Evolutionary conservation across 352 stramenopile species (phyloP).

Genomic region (Pythium phragmitis): DNA sequence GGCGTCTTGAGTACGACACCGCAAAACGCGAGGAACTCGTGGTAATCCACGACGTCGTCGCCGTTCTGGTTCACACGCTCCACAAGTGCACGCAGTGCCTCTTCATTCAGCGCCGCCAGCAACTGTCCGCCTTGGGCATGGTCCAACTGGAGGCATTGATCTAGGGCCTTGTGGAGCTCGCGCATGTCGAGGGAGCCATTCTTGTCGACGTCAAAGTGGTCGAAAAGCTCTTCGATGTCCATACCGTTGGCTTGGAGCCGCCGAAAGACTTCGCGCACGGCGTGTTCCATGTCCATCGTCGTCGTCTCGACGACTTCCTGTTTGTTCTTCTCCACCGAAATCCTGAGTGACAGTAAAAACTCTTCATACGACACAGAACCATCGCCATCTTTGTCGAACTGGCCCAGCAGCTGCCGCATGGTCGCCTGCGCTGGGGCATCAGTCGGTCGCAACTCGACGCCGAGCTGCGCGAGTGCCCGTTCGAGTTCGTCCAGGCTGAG

Average conservation of each 20-base stretch:
- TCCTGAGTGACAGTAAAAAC: conserved; percentile 64
- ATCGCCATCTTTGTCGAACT: conserved; percentile 62
- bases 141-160: conserved; percentile 41
- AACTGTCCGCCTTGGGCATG: conserved; percentile 21
- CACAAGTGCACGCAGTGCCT: conserved; percentile 43
- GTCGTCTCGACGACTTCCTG: conserved; percentile 42
- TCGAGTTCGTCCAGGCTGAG: conserved; percentile 59
- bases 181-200: conserved; percentile 54
- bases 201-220: conserved; percentile 65
- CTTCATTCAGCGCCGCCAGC: conserved; percentile 41
- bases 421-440: conserved; percentile 22
- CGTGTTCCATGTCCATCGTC: conserved; percentile 42
- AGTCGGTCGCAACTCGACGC: conserved; percentile 33
- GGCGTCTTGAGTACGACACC: conserved; percentile 35
- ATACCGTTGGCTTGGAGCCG: conserved; percentile 50
- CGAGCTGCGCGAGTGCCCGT: conserved; percentile 48
- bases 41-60: conserved; percentile 61
- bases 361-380: conserved; percentile 77
- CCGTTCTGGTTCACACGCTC: conserved; percentile 60
- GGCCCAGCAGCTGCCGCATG: conserved; percentile 41
- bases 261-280: conserved; percentile 45
- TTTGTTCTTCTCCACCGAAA: conserved; percentile 46
- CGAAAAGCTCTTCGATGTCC: conserved; percentile 58
- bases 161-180: conserved; percentile 54
- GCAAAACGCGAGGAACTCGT: conserved; percentile 62